phyloP scores from a whole-genome alignment of 768 basidiomycete genomes.

The Scleroderma citrinum region DNA sequence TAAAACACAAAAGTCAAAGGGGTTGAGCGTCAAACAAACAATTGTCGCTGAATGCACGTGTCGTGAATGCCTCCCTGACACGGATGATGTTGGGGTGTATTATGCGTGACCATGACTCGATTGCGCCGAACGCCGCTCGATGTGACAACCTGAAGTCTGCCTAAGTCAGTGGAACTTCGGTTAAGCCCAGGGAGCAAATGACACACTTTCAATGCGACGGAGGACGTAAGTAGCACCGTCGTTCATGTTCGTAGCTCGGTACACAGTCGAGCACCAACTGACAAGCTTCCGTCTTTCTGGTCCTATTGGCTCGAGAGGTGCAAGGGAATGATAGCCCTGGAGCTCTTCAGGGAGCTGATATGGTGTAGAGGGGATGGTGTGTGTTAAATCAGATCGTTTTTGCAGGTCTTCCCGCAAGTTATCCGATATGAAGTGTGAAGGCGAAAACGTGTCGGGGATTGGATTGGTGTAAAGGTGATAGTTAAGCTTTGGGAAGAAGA shows the following conservation, averaged over 20 bases:
- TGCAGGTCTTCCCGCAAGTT: conserved; percentile 57
- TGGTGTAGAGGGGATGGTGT: conserved; percentile 35
- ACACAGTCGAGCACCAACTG: conserved; percentile 79
- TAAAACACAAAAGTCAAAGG: no score
- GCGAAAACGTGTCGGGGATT: conserved; percentile 49
- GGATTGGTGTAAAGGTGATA: conserved; percentile 87
- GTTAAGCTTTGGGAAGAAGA: conserved; percentile 53
- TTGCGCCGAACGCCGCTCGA: conserved; percentile 71
- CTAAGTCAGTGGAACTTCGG: conserved; percentile 7
- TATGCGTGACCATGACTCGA: conserved; percentile 83
- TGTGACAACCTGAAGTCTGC: conserved; percentile 80
- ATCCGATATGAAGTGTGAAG: conserved; percentile 84
- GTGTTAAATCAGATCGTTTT: conserved; percentile 39
- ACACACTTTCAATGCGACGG: conserved; percentile 79
- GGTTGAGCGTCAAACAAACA: conserved; percentile 53
- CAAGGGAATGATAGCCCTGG: conserved; percentile 84
- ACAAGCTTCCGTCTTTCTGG: conserved; percentile 67
- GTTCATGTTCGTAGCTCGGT: conserved; percentile 68
- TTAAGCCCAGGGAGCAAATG: background rate
- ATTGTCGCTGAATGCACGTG: conserved; percentile 84
- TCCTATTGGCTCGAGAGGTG: conserved; percentile 60
- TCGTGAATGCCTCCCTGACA: conserved; percentile 91
- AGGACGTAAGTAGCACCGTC: conserved; percentile 79
- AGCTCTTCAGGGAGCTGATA: conserved; percentile 76
- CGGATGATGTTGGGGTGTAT: conserved; percentile 81